Evolutionary conservation across 345 rosid genomes (phyloP).

Genomic region (Populus pruinosa): DNA sequence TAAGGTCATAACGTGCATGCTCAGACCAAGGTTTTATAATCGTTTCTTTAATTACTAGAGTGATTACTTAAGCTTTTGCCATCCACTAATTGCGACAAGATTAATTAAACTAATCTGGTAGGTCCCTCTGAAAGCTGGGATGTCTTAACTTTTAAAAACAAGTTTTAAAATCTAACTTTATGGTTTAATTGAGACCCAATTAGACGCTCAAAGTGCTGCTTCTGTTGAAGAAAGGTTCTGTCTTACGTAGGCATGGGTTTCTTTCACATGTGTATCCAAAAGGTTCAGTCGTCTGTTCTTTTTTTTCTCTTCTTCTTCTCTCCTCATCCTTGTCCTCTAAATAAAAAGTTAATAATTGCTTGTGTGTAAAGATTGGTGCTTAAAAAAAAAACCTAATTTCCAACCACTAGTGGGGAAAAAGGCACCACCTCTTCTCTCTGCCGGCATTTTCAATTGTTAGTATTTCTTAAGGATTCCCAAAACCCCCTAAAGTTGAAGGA

Average conservation of each 20-base stretch:
- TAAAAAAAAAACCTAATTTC: conserved; percentile 33
- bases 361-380: conserved; percentile 45
- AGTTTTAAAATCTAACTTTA: conserved; percentile 29
- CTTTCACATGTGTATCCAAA: conserved; percentile 35
- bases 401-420: conserved; percentile 34
- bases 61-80: not conserved
- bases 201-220: not conserved
- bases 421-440: conserved; percentile 24
- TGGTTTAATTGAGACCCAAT: conserved; percentile 31
- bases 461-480: conserved; percentile 38
- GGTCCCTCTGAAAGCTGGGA: conserved; percentile 32
- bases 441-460: conserved; percentile 35
- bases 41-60: not conserved
- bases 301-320: conserved; percentile 6
- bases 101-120: conserved; percentile 11
- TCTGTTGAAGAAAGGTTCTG: conserved; percentile 23
- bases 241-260: conserved; percentile 35
- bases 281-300: conserved; percentile 31
- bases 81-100: conserved; percentile 9
- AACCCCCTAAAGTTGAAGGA: conserved; percentile 25
- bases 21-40: not conserved
- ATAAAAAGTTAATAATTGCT: conserved; percentile 34
- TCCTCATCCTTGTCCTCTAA: not conserved
- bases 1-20: not conserved
- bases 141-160: conserved; percentile 45